Evolutionary conservation across 805 yeast genomes (phyloP), one percentile per base, ranked within the genome.

Genomic region (Yarrowia sp.): DNA sequence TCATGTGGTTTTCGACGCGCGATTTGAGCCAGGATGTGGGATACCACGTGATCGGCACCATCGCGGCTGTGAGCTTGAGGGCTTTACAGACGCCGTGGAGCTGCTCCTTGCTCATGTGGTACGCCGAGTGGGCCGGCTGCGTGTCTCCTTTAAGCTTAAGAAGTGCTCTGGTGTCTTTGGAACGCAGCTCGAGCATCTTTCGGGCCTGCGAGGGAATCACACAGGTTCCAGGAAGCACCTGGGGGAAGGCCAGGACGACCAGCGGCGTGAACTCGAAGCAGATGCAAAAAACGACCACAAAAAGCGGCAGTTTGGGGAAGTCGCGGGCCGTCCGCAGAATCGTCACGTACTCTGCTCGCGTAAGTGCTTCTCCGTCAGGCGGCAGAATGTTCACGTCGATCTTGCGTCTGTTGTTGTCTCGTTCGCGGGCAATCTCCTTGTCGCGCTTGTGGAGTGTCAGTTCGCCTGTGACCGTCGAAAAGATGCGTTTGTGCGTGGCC

Each of bases 201-300:
- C 49, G 51, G 12, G 38, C 66, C 22, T 81, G 71, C 7, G 72
- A 71, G 0, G 87, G 87, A 19, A 84, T 70, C 6, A 80, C 74
- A 71, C 90, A 85, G 0, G 88, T 85, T 64, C 79, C 79, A 0
- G 90, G 91, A 3, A 86, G 78, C 13, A 85, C 66, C 39, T 77
- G 77, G 0, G 91, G 90, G 51, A 84, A 72, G 1, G 74, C 63
- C 61, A 76, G 78, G 63, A 86, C 79, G 6, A 85, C 64, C 0
- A 81, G 49, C 0, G 88, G 82, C 0, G 88, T 83, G 53, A 76
- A 65, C 66, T 86, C 90, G 69, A 83, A 82, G 64, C 83, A 79
- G 0, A 84, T 67, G n/a, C 79, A 71, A 63, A 84, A 80, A 0
- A 84, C 66, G 1, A 81, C 67, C 0, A 80, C 86, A 74, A 86